Percentiles rank a stretch among this genome's conserved stretches.
phyloP scores from a whole-genome alignment of 225 moss, liverwort and hornwort species.

The Bryoerythrophyllum caledonicum region DNA sequence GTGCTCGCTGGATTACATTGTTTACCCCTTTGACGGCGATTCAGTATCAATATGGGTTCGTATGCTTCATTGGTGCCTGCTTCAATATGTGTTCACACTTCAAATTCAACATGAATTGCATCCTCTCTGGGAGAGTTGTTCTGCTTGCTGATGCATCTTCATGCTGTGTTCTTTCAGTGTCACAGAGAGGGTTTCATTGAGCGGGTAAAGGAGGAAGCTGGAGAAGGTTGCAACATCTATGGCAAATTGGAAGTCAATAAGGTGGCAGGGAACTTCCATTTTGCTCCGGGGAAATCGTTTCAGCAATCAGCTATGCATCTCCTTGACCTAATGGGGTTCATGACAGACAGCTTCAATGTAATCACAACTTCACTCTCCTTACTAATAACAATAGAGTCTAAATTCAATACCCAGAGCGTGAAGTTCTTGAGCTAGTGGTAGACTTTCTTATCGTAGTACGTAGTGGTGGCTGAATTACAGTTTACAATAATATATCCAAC shows the following conservation, averaged over 20 bases:
- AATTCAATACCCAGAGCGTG: no score
- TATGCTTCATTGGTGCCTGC: neutral
- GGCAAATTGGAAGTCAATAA: constrained; percentile 98
- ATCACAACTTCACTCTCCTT: constrained; percentile 2
- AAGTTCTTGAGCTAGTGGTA: no score
- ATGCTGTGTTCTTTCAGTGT: constrained; percentile 66
- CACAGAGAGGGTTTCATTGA: constrained; percentile 95
- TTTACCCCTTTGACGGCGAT: no score
- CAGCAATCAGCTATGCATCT: constrained; percentile 97
- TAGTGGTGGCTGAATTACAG: no score
- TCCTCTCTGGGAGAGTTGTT: no score
- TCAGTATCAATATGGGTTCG: no score
- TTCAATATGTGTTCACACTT: neutral
- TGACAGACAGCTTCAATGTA: constrained; percentile 87
- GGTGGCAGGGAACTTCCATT: constrained; percentile 98
- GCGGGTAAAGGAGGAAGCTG: constrained; percentile 93
- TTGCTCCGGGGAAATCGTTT: constrained; percentile 97
- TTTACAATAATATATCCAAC: no score
- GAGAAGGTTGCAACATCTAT: constrained; percentile 96
- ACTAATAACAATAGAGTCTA: no score
- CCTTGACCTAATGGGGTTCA: constrained; percentile 83
- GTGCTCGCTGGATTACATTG: no score
- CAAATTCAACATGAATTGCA: constrained; percentile 1
- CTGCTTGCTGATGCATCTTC: no score
- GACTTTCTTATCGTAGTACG: no score